Evolutionary conservation across 2,329 filamentous ascomycete species (phyloP).

Genomic region (Dothistroma septosporum): DNA sequence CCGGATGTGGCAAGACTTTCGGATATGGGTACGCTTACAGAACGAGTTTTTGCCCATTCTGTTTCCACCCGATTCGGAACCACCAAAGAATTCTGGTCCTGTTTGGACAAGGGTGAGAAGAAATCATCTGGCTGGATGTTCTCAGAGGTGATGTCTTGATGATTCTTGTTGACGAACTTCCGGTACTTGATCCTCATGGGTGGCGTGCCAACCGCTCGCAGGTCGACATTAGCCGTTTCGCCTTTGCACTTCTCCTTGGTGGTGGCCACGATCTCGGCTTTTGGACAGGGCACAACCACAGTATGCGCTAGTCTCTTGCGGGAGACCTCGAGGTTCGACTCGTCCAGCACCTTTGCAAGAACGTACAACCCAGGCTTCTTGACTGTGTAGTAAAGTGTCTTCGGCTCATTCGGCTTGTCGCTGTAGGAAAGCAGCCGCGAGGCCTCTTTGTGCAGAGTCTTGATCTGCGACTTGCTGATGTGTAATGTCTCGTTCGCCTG

Average conservation of each 20-base stretch:
- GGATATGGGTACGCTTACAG: conserved; percentile 76
- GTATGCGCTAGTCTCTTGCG: conserved; percentile 66
- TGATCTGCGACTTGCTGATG: conserved; percentile 69
- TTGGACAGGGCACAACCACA: conserved; percentile 80
- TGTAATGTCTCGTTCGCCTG: conserved; percentile 75
- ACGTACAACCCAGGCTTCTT: conserved; percentile 87
- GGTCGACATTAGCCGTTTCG: conserved; percentile 77
- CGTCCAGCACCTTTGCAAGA: conserved; percentile 79
- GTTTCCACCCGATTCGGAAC: conserved; percentile 60
- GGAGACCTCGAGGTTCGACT: conserved; percentile 75
- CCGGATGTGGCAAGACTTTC: conserved; percentile 79
- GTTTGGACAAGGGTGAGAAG: conserved; percentile 67
- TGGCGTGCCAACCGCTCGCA: conserved; percentile 83
- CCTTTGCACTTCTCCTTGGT: conserved; percentile 72
- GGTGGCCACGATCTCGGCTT: conserved; percentile 65
- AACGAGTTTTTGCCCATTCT: conserved; percentile 74
- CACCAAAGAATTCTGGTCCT: conserved; percentile 50
- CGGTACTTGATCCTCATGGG: conserved; percentile 92
- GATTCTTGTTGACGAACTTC: conserved; percentile 75
- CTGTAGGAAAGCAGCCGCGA: conserved; percentile 53
- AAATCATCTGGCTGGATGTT: conserved; percentile 88
- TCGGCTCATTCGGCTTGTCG: conserved; percentile 39
- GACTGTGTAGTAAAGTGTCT: conserved; percentile 62
- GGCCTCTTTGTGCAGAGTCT: conserved; percentile 66
- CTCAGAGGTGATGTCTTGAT: conserved; percentile 84